phyloP scores from a whole-genome alignment of 441 rosid species.

The Populus hybrid region DNA sequence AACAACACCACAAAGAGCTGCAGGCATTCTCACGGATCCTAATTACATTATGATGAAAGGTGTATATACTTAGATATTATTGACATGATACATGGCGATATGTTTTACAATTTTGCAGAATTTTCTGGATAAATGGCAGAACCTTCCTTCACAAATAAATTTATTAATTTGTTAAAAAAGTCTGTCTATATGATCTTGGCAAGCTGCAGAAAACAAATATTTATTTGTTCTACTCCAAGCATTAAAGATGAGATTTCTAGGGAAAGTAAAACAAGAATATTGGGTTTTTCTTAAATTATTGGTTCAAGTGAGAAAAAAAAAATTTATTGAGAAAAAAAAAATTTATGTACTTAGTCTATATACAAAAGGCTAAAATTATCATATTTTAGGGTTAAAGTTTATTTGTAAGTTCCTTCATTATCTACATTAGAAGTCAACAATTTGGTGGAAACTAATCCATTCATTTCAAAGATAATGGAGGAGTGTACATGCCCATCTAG shows the following conservation, averaged over 20 bases:
- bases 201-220: not conserved
- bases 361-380: too few species aligned
- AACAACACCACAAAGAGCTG: conserved; percentile 73
- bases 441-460: too few species aligned
- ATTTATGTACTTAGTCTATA: too few species aligned
- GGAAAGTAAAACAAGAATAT: not conserved
- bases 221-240: not conserved
- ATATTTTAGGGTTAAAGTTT: too few species aligned
- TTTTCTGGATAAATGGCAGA: not conserved
- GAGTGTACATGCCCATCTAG: too few species aligned
- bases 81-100: not conserved
- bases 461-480: too few species aligned
- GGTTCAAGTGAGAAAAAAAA: too few species aligned
- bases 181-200: not conserved
- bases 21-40: conserved; percentile 85
- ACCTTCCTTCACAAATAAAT: not conserved
- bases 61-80: not conserved
- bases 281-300: too few species aligned
- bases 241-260: not conserved
- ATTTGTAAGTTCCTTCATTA: too few species aligned
- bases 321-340: too few species aligned
- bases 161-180: not conserved
- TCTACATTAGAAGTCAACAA: too few species aligned
- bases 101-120: not conserved
- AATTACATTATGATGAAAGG: conserved; percentile 3